Evolutionary conservation across 2,329 filamentous ascomycete species (phyloP), one percentile per base, ranked within the genome.

Genomic region (Aspergillus persii): DNA sequence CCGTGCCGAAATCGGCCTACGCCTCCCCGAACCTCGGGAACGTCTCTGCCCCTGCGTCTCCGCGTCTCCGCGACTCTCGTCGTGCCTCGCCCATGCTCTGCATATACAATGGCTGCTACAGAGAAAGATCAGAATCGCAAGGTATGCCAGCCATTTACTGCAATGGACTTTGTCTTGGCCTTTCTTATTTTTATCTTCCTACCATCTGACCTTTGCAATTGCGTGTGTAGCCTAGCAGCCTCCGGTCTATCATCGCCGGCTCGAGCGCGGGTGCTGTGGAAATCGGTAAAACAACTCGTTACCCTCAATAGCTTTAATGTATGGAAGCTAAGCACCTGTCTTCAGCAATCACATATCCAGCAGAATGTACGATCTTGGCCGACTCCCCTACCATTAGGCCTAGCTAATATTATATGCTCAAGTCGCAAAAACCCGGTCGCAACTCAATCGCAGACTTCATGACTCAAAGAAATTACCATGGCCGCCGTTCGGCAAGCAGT

Each of bases 391-490:
- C 50, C 8, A 8, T 48, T 15, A 2, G 26, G 54, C 8, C 30
- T 29, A 53, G 31, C 59, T 66, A 61, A 68, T 60, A 26, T 9
- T 39, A 50, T 41, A 4, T 56, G 12, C 44, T 50, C 15, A 59
- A 91, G 89, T 98, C 80, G 94, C 94, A 70, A 98, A 98, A 81
- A 98, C 95, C 56, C 84, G 95, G 68, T 91, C 91, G 57, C 95
- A 98, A 77, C 87, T 99, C 71, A 99, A 99, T 77, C 87, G 89
- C 67, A 86, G 88, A 68, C 82, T 98, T 70, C 83, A 90, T 52
- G 88, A 89, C 57, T 89, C 88, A 50, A 83, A 96, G 81, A 97
- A 96, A 80, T 84, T 97, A 31, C 92, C 94, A 55, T 97, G 92
- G 90, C 95, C 95, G 48, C 91, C 91, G 9, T 98, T 98, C 71